phyloP scores from a whole-genome alignment of 2,329 filamentous ascomycete species.

The Apiospora arundinis region DNA sequence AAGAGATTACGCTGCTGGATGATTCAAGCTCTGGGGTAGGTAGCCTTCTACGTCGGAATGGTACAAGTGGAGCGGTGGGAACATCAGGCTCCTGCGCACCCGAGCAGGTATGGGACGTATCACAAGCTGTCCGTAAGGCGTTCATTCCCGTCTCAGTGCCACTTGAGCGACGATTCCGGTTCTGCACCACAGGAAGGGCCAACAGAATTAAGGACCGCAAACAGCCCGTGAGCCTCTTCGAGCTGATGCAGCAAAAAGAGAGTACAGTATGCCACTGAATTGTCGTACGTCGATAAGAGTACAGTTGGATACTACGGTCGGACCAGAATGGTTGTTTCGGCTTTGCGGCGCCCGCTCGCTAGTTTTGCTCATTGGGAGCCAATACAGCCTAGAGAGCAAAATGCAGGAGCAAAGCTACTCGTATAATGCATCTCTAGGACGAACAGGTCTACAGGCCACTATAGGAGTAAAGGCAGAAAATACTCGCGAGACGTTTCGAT shows the following conservation, averaged over 20 bases:
- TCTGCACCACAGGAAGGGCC: neutral
- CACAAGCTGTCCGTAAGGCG: neutral
- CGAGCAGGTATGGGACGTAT: neutral
- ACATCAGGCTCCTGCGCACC: conserved; percentile 2
- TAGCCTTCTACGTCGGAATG: neutral
- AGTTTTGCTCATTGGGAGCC: too few species aligned
- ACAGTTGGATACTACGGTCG: too few species aligned
- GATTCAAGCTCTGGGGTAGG: neutral
- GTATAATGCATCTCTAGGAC: neutral
- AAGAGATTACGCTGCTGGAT: neutral
- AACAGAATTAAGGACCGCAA: neutral
- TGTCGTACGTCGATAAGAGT: too few species aligned
- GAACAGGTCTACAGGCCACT: neutral
- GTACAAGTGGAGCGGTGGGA: neutral
- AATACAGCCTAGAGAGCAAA: too few species aligned
- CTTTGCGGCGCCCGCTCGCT: too few species aligned
- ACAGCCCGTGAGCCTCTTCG: neutral
- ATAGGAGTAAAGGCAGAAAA: neutral
- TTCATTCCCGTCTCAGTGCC: neutral
- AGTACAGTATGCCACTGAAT: neutral
- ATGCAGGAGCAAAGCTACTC: neutral
- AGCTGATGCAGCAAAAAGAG: neutral
- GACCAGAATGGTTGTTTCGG: too few species aligned
- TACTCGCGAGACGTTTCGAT: neutral
- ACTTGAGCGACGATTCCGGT: neutral